Conservation (phyloP, 2,329 filamentous ascomycete species). For the Leptographium radiaticola region DNA sequence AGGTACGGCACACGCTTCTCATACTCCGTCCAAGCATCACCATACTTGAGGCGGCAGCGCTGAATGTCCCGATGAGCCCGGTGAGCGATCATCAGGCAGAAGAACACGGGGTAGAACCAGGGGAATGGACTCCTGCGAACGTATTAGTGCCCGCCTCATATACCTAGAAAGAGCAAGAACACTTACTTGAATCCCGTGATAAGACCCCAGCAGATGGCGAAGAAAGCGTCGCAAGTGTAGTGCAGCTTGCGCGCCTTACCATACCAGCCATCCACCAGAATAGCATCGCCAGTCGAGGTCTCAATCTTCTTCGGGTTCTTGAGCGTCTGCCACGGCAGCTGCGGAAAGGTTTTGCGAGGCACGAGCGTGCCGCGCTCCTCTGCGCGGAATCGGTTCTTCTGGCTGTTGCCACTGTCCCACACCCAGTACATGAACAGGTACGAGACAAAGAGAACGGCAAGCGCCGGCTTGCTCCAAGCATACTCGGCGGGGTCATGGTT, state of each 20-base stretch:
- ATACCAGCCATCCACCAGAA: conserved; percentile 69
- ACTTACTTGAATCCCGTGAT: conserved; percentile 57
- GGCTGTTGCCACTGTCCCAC: conserved; percentile 72
- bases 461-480: conserved; percentile 48
- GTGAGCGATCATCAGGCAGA: conserved; percentile 68
- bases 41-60: conserved; percentile 68
- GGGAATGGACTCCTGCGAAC: conserved; percentile 54
- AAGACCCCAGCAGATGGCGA: conserved; percentile 66
- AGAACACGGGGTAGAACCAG: conserved; percentile 86
- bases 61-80: conserved; percentile 65
- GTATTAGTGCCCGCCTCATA: not conserved
- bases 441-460: conserved; percentile 45
- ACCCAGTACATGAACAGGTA: conserved; percentile 73
- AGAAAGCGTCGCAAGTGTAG: conserved; percentile 70
- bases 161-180: conserved; percentile 1
- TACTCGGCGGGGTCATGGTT: conserved; percentile 60
- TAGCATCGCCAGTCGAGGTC: conserved; percentile 53
- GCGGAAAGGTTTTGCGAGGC: conserved; percentile 61
- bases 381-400: conserved; percentile 73
- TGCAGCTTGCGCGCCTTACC: conserved; percentile 63
- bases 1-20: conserved; percentile 15
- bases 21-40: conserved; percentile 15
- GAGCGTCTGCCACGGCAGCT: conserved; percentile 65
- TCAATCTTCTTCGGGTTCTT: conserved; percentile 60
- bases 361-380: conserved; percentile 52